Evolutionary conservation across 805 yeast species (phyloP), one percentile per base, ranked within the genome.

Genomic region (Kodamaea laetipori): DNA sequence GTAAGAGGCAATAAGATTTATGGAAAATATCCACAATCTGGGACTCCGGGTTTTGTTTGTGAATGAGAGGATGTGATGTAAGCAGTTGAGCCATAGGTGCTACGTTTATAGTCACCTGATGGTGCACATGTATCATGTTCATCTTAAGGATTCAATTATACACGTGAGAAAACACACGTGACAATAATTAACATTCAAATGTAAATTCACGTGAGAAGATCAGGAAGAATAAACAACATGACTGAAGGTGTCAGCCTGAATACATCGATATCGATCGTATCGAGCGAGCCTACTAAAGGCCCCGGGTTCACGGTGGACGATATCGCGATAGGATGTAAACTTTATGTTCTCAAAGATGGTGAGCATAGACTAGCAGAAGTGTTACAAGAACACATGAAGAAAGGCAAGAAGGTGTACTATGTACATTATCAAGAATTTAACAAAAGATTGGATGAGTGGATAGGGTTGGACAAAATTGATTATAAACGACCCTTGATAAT

Each of bases 371-470:
- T 81, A 25, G 97, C 98, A 1, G 99, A 94, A 60, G 80, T 94
- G 33, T 68, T 94, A 35, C 88, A 90, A 13, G 76, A 80, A 39
- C 88, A 86, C 49, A 65, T 77, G 36, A 81, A 86, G 56, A 84
- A 89, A 60, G 88, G 90, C 10, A 78, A 85, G 48, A 80, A 81
- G 24, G 86, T 80, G 51, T 90, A 84, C 63, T 94, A 94, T 61
- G 96, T 94, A 23, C 99, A 94, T 64, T 94, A 90, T 67, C 88
- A 82, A 41, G 96, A 90, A 53, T 94, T 84, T 72, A 94, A 94
- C 71, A 94, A 94, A 49, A 85, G 99, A 63, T 75, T 94, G 53
- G 99, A 94, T 68, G 99, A 94, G 63, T 92, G 98, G 98, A 80
- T 94, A 5, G 72, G 76, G 15, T 73, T 79, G 4, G 82, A 81